Percentiles rank a stretch among this genome's conserved stretches.
phyloP scores from a whole-genome alignment of 495 filamentous ascomycete species.

The Chaetomidium leptoderma region DNA sequence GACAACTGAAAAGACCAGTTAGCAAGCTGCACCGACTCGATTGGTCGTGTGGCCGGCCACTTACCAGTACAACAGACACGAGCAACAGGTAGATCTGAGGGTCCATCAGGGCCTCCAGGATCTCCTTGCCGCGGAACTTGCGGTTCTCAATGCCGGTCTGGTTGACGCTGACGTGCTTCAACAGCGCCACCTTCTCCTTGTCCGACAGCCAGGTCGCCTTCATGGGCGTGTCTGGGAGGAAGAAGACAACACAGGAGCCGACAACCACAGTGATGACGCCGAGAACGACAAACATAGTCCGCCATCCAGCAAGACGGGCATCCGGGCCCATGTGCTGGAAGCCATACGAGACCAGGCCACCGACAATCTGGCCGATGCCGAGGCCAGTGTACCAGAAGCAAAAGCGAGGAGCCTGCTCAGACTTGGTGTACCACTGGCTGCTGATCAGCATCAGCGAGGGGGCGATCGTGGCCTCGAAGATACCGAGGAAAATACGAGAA shows the following conservation, averaged over 20 bases:
- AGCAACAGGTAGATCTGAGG: conserved; percentile 36
- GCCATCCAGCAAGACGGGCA: conserved; percentile 52
- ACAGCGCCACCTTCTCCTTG: conserved; percentile 43
- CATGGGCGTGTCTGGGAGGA: conserved; percentile 53
- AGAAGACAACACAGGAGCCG: conserved; percentile 40
- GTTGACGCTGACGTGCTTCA: conserved; percentile 39
- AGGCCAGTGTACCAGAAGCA: conserved; percentile 62
- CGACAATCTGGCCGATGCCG: conserved; percentile 59
- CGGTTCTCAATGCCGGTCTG: conserved; percentile 53
- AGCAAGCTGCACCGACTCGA: neutral
- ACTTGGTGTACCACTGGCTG: conserved; percentile 58
- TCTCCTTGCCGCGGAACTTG: conserved; percentile 43
- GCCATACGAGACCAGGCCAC: conserved; percentile 56
- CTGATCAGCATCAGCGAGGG: conserved; percentile 55
- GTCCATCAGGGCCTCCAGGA: conserved; percentile 35
- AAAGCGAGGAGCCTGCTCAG: conserved; percentile 57
- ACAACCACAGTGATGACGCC: conserved; percentile 52
- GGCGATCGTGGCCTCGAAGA: conserved; percentile 60
- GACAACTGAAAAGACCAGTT: conserved; percentile 31
- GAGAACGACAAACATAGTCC: conserved; percentile 58
- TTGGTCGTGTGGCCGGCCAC: neutral
- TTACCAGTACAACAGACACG: conserved; percentile 29
- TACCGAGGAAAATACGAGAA: conserved; percentile 54
- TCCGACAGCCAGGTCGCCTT: conserved; percentile 48
- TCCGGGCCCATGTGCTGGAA: conserved; percentile 52